Conservation (phyloP, 1,139 yeast species). For the Pichia sp. region DNA sequence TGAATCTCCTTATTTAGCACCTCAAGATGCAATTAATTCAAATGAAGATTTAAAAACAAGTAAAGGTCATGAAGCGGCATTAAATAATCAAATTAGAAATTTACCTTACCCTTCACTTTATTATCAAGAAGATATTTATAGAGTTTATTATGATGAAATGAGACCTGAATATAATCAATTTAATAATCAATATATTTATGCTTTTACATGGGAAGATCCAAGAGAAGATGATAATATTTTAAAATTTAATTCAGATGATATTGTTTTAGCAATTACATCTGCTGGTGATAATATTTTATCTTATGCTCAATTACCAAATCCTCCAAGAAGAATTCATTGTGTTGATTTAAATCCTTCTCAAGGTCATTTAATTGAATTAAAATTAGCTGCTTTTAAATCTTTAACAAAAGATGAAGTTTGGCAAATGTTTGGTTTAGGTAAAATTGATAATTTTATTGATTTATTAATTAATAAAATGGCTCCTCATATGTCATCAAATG, state of each 20-base stretch:
- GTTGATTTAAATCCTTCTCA: slow-evolving; percentile 82
- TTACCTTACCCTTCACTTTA: slow-evolving; percentile 74
- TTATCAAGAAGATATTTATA: slow-evolving; percentile 70
- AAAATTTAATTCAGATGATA: slow-evolving; percentile 54
- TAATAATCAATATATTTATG: slow-evolving; percentile 72
- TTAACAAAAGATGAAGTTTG: slow-evolving; percentile 58
- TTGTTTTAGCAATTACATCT: slow-evolving; percentile 75
- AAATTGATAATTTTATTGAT: slow-evolving; percentile 44
- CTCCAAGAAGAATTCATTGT: slow-evolving; percentile 75
- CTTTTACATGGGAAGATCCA: slow-evolving; percentile 90
- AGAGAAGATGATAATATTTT: slow-evolving; percentile 68
- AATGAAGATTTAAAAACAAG: slow-evolving; percentile 35
- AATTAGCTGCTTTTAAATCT: slow-evolving; percentile 61
- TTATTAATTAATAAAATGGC: slow-evolving; percentile 52
- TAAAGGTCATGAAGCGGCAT: slow-evolving; percentile 75
- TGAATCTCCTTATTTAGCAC: slow-evolving; percentile 75
- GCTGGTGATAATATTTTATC: slow-evolving; percentile 79
- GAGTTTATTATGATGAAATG: slow-evolving; percentile 72
- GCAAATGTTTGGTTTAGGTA: slow-evolving; percentile 73
- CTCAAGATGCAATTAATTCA: slow-evolving; percentile 30
- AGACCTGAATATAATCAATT: slow-evolving; percentile 65
- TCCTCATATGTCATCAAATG: slow-evolving; percentile 69
- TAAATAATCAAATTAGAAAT: slow-evolving; percentile 53
- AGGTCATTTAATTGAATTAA: slow-evolving; percentile 71
- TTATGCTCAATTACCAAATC: slow-evolving; percentile 62